Base-by-base conservation (phyloP, 2,329 filamentous ascomycete genomes). In the Venturiaceae sp. region DNA sequence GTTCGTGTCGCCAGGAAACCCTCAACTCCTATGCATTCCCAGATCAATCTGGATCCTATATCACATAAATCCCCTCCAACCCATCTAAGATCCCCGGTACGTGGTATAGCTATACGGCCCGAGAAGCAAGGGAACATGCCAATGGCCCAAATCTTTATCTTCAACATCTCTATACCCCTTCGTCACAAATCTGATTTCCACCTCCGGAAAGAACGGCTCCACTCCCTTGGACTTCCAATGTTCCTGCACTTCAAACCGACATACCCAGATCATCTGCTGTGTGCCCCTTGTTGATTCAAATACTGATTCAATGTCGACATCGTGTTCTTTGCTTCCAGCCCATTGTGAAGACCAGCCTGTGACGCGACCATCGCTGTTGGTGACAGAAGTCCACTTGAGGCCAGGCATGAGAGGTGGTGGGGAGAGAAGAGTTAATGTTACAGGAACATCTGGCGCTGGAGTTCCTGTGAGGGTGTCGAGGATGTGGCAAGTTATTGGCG, bases 101-200 rank as follows among this genome's bases (percentile, higher is more conserved):
- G 88, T 92, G 41, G 86, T 88, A 74, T 90, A 94, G 69, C 86
- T 87, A 74, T 85, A 92, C 32, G 88, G 88, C 63, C 86, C 84
- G 73, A 92, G 70, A 70, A 94, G 68, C 67, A 94, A 72, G 47
- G 89, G 89, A 3, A 94, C 87, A 74, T 94, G 89, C 68, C 88
- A 92, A 67, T 87, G 83, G 77, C 88, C 83, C 23, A 70, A 67
- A 60, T 68, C 69, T 61, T 63, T 65, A 63, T 65, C 59, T 77
- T 63, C 64, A 55, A 61, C 72, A 60, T 71, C 71, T 62, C 79
- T 75, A 36, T n/a, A 59, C 14, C 58, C 58, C 5, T 41, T 36
- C 44, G 55, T 58, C 62, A 73, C 64, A 67, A 84, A 83, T 58
- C 72, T 74, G 57, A 84, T 70, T 67, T 80, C 78, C 2, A 83